Percentiles rank a stretch among this genome's conserved stretches.
These are phyloP conservation scores for Fragosphaeria purpurea DNA, from an alignment of 2,329 filamentous ascomycete genomes.

Conservation along the genomic window DNA sequence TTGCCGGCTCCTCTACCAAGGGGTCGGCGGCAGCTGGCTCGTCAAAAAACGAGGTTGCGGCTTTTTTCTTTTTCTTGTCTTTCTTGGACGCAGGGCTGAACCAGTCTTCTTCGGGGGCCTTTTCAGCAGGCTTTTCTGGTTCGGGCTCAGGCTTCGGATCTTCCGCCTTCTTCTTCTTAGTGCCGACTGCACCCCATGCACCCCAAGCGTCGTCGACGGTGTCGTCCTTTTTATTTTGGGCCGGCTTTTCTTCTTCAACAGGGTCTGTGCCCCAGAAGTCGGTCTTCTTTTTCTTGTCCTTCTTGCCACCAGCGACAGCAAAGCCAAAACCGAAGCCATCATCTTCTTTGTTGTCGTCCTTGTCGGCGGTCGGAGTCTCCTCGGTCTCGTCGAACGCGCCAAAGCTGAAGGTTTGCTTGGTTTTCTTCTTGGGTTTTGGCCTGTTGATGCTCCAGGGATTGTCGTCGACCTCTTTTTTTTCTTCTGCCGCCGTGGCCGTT, in stretches of 20 bases:
- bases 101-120: slow-evolving; percentile 22
- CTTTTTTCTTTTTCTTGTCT: slow-evolving; percentile 36
- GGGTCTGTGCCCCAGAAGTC: slow-evolving; percentile 26
- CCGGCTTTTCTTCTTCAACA: slow-evolving; percentile 24
- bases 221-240: slow-evolving; percentile 17
- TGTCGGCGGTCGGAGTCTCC: slow-evolving; percentile 23
- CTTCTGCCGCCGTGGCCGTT: slow-evolving; percentile 19
- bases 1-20: slow-evolving; percentile 4
- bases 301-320: slow-evolving; percentile 25
- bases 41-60: slow-evolving; percentile 11
- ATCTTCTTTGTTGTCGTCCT: slow-evolving; percentile 22
- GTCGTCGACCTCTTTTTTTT: slow-evolving; percentile 32
- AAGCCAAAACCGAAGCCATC: slow-evolving; percentile 23
- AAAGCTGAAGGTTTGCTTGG: slow-evolving; percentile 35
- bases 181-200: slow-evolving; percentile 26
- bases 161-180: slow-evolving; percentile 33
- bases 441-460: slow-evolving; percentile 41
- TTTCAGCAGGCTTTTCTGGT: slow-evolving; percentile 19
- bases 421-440: slow-evolving; percentile 44
- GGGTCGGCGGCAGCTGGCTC: slow-evolving; percentile 13
- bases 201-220: slow-evolving; percentile 20
- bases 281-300: slow-evolving; percentile 32
- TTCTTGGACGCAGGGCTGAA: slow-evolving; percentile 24
- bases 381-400: slow-evolving; percentile 31
- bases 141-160: slow-evolving; percentile 15